phyloP scores from a whole-genome alignment of 805 yeast species.

The Candida peoriensis region DNA sequence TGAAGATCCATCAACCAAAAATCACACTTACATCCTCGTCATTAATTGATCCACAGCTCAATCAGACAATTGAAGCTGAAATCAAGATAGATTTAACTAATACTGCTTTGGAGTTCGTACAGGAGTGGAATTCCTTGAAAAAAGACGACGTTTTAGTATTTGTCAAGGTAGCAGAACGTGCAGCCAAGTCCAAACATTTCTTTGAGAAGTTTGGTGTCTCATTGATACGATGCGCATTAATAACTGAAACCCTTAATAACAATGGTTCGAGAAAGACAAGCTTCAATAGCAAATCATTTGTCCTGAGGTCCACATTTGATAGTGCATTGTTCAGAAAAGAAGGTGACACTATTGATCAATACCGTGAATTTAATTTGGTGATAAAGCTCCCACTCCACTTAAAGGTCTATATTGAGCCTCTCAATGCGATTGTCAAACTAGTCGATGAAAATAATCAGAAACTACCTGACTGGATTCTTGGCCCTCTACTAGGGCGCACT shows the following conservation, averaged over 20 bases:
- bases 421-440: slow-evolving; percentile 4
- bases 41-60: too few relatives aligned
- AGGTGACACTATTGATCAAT: background rate
- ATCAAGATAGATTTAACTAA: slow-evolving; percentile 6
- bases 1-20: too few relatives aligned
- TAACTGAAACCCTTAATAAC: too few relatives aligned
- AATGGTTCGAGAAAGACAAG: background rate
- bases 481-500: slow-evolving; percentile 27
- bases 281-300: background rate
- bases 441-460: slow-evolving; percentile 4
- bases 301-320: background rate
- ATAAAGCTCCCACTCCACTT: slow-evolving; percentile 18
- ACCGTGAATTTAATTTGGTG: slow-evolving; percentile 19
- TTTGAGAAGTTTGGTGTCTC: slow-evolving; percentile 11
- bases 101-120: background rate
- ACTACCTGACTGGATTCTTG: slow-evolving; percentile 32
- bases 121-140: slow-evolving; percentile 13
- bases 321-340: background rate
- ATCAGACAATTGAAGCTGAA: background rate
- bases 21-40: too few relatives aligned
- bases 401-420: background rate
- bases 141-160: slow-evolving; percentile 15
- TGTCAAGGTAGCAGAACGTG: slow-evolving; percentile 4
- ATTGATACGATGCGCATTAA: too few relatives aligned
- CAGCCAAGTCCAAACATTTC: slow-evolving; percentile 4